phyloP scores from a whole-genome alignment of 345 rosid species.

The Syzygium grande region DNA sequence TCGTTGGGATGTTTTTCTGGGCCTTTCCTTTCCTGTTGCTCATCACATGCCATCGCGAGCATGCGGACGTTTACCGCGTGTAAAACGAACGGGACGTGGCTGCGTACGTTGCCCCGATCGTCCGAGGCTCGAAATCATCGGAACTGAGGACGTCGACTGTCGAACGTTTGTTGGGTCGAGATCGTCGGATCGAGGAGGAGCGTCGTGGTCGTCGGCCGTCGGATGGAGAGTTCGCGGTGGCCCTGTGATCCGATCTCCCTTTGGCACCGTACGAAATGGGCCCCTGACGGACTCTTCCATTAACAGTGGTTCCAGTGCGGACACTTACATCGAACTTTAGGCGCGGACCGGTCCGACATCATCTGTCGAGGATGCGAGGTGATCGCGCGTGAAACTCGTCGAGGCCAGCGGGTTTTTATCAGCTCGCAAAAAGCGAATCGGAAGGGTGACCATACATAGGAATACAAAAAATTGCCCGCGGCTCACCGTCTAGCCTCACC shows the following conservation, averaged over 20 bases:
- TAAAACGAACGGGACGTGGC: neutral
- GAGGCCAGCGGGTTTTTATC: fast-evolving
- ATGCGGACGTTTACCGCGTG: too few relatives aligned
- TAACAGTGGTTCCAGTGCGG: neutral
- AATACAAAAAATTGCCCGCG: neutral
- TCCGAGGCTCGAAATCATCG: neutral
- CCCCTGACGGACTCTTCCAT: neutral
- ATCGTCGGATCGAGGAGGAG: neutral
- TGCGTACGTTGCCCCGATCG: neutral
- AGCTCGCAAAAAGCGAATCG: fast-evolving
- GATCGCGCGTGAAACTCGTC: too few relatives aligned
- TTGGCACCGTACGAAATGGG: neutral
- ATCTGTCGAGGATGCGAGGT: neutral
- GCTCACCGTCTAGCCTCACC: fast-evolving
- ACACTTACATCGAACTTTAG: neutral
- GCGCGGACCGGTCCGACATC: fast-evolving
- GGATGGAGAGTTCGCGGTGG: neutral
- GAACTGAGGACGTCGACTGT: neutral
- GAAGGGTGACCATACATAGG: neutral
- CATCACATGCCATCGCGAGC: too few relatives aligned
- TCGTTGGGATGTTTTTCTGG: fast-evolving
- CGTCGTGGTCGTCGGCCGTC: neutral
- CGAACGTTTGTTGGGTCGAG: neutral
- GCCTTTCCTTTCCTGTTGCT: neutral
- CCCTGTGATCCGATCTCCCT: neutral